Evolutionary conservation across 345 rosid species (phyloP), one percentile per base, ranked within the genome.

Genomic region (Acer negundo): DNA sequence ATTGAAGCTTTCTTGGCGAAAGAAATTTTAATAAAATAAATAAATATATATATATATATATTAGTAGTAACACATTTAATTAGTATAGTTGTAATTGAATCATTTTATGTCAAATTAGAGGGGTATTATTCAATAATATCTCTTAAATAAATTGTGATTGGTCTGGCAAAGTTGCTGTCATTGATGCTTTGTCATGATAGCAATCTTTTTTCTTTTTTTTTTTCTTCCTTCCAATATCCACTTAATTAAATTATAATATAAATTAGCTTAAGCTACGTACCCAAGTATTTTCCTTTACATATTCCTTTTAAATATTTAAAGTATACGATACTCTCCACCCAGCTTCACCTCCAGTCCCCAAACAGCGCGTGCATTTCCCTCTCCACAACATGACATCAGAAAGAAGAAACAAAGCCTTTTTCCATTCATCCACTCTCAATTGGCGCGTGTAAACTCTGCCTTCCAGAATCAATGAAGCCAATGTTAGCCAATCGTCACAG

Each of bases 401-500:
- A 42, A 35, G 38, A 35, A 35, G 38, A 35, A 35, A 4, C 38
- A 35, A 35, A 6, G 38, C 38, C 38, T 35, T 35, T 35, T 35
- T 2, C 58, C 23, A 40, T 40, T 40, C 10, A 3, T 58, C 20
- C 1, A 11, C 47, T 74, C 6, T 26, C 47, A 11, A 10, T 23
- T 5, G 67, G 61, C 73, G 81, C 81, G 84, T 81, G 81, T 53
- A 26, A 17, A 10, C 1, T 4, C 0, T 17, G 49, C n/a, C 55
- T 62, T 2, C 68, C 68, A 17, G 78, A 69, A 81, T 63, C 78
- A 69, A 20, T 19, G 55, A 81, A 63, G 42, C 78, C 44, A 63
- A 53, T 62, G 10, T 65, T 70, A 74, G 75, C 80, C 6, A 4
- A 35, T 35, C 4, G 10, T 2, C 75, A 10, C 62, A 62, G 73